Evolutionary conservation across 208 protist genomes (phyloP).

Genomic region (Crithidia brevicula): DNA sequence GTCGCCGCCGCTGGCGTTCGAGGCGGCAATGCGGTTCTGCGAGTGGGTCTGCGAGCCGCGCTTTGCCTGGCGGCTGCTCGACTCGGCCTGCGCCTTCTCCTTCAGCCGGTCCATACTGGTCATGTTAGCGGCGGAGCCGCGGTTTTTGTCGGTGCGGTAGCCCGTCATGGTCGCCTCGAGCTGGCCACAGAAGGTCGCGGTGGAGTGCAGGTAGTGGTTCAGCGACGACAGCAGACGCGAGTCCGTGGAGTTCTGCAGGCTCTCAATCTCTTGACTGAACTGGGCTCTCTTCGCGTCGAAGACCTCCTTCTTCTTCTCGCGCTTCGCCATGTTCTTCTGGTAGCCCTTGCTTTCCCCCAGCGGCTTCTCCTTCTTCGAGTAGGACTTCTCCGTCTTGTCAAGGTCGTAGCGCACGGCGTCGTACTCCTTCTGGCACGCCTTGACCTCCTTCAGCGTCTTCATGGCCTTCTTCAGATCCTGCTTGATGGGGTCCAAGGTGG

Average conservation of each 20-base stretch:
- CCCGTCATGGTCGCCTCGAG: constrained; percentile 53
- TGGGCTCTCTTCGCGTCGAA: constrained; percentile 39
- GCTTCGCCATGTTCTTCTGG: constrained; percentile 45
- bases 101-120: constrained; percentile 38
- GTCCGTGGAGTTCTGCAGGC: constrained; percentile 36
- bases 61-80: constrained; percentile 19
- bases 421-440: constrained; percentile 52
- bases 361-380: constrained; percentile 74
- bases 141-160: constrained; percentile 47
- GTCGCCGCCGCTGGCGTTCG: background rate
- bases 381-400: constrained; percentile 59
- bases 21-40: background rate
- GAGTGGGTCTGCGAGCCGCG: background rate
- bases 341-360: constrained; percentile 56
- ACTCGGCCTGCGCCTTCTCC: constrained; percentile 35
- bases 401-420: constrained; percentile 53
- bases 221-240: constrained; percentile 36
- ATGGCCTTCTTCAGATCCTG: constrained; percentile 42
- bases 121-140: constrained; percentile 6
- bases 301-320: constrained; percentile 43
- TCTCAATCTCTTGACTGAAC: constrained; percentile 34
- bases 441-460: constrained; percentile 44
- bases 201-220: constrained; percentile 61
- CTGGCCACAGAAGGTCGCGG: constrained; percentile 48
- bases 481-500: constrained; percentile 30